Conservation (phyloP, 495 filamentous ascomycete species). For the Penicillium macrosclerotiorum region DNA sequence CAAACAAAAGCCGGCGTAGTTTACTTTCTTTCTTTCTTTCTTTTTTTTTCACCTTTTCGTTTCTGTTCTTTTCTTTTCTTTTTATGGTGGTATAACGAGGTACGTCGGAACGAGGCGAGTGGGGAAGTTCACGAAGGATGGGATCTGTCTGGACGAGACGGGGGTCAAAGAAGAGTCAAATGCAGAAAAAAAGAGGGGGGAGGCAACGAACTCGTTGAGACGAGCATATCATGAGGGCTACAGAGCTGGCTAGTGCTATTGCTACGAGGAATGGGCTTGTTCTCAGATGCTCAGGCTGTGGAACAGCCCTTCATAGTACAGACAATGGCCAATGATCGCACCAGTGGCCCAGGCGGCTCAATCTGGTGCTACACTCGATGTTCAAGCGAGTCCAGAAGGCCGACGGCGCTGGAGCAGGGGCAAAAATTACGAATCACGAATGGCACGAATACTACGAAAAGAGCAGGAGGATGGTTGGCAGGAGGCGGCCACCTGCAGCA, state of each 20-base stretch:
- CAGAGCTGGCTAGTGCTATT: neutral
- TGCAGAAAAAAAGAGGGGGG: no score
- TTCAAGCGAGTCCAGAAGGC: neutral
- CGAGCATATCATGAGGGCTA: neutral
- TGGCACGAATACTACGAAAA: neutral
- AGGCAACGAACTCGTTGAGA: no score
- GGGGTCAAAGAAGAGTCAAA: no score
- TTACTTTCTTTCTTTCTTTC: neutral
- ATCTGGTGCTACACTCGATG: conserved; percentile 19
- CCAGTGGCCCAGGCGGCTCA: conserved; percentile 16
- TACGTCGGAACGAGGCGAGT: no score
- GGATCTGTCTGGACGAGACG: no score
- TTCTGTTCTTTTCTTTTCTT: no score
- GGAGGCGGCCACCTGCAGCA: conserved; percentile 16
- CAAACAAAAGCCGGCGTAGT: conserved; percentile 11
- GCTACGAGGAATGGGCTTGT: conserved; percentile 4
- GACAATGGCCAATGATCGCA: conserved; percentile 20
- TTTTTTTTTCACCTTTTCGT: conserved; percentile 1
- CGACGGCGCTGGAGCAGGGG: neutral
- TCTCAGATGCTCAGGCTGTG: conserved; percentile 15
- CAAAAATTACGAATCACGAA: conserved; percentile 1
- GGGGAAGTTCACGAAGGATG: no score
- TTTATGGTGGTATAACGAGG: no score
- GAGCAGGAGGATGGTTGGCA: neutral
- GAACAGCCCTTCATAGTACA: conserved; percentile 19